phyloP scores from a whole-genome alignment of 306 rosid species.

The Quercus ilex region DNA sequence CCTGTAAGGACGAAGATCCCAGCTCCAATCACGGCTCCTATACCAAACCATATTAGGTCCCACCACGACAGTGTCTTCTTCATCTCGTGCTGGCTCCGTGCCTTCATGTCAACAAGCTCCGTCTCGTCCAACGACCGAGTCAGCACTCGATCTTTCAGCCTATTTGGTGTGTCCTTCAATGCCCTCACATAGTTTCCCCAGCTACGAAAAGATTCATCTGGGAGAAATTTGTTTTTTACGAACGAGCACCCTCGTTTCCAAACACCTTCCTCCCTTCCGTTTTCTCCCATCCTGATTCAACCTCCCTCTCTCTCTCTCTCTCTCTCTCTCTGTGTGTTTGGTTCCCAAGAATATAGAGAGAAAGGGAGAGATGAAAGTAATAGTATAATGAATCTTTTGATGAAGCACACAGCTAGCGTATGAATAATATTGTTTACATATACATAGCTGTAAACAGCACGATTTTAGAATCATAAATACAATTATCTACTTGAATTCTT shows the following conservation, averaged over 20 bases:
- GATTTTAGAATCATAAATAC: too few relatives aligned
- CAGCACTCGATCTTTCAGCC: conserved; percentile 50
- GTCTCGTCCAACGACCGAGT: conserved; percentile 50
- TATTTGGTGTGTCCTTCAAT: conserved; percentile 42
- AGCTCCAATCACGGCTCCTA: conserved; percentile 82
- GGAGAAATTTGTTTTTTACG: conserved; percentile 54
- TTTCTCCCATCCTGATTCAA: conserved; percentile 21
- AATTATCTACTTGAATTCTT: too few relatives aligned
- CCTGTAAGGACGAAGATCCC: conserved; percentile 89
- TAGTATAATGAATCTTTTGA: too few relatives aligned
- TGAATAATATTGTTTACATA: too few relatives aligned
- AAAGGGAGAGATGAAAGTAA: too few relatives aligned
- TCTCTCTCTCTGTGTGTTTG: not conserved
- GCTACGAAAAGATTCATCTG: conserved; percentile 76
- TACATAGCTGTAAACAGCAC: too few relatives aligned
- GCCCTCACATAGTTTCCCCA: conserved; percentile 55
- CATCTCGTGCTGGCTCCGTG: conserved; percentile 67
- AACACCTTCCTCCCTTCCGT: conserved; percentile 12
- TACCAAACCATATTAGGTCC: conserved; percentile 88
- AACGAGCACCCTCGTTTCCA: conserved; percentile 49
- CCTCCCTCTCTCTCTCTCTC: not conserved
- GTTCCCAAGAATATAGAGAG: too few relatives aligned
- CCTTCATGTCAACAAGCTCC: conserved; percentile 68
- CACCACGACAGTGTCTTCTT: conserved; percentile 86
- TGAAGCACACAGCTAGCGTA: too few relatives aligned